Evolutionary conservation across 805 yeast genomes (phyloP), one percentile per base, ranked within the genome.

Genomic region (Nakazawaea ambrosiae): DNA sequence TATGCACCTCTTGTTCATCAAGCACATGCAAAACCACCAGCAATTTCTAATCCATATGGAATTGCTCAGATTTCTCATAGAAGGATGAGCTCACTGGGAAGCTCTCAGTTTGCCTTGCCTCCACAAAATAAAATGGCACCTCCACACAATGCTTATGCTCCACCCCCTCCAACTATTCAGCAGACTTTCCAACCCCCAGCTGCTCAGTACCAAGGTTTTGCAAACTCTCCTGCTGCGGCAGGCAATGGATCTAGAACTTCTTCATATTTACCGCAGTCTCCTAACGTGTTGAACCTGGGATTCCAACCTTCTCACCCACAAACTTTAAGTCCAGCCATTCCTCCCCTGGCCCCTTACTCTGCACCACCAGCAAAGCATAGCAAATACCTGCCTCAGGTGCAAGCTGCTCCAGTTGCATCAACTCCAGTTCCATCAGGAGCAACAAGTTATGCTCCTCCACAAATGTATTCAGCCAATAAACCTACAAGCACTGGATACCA

Each of bases 31-130:
- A 22, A 34, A 24, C 27, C 31, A 6, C 9, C 28, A 4, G n/a
- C n/a, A n/a, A n/a, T n/a, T n/a, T n/a, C n/a, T n/a, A 35, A 35
- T 22, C 38, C 38, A 23, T 36, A 36, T 16, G 39, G 39, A 5
- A 23, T 36, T 17, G 25, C 27, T 3, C 38, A 22, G 29, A 12
- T 27, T 4, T 36, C 39, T 8, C 40, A 31, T 5, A 24, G 35
- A 15, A 31, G 32, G 28, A 12, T 36, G 20, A 36, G 35, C 18
- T 31, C 35, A 9, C 31, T 30, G 23, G 32, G 40, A 20, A 30
- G 27, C 19, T 11, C 20, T 16, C 27, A 31, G 9, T 31, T 26
- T 5, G 27, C 16, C 10, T 11, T 25, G 15, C 22, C 28, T 4
- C 36, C 25, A 10, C 24, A 22, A 22, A n/a, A n/a, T 8, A 11